Evolutionary conservation across 257 asterid genomes (phyloP).

Genomic region (Solanum lycopersicoides): DNA sequence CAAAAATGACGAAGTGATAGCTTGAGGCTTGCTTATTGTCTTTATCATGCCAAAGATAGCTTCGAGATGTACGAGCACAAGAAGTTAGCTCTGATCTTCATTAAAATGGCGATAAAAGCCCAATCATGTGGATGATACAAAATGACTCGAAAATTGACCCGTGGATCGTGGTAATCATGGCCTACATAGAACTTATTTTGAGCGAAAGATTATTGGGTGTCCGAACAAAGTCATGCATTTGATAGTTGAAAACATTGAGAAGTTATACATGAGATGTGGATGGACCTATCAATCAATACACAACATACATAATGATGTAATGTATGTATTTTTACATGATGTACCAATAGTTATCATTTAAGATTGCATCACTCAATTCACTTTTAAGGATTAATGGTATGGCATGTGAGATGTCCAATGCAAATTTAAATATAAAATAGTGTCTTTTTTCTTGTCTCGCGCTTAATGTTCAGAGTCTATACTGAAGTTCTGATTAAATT

Average conservation of each 20-base stretch:
- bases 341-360: background rate
- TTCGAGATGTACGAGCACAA: background rate
- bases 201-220: background rate
- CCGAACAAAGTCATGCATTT: background rate
- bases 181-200: background rate
- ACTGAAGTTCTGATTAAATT: too few relatives aligned
- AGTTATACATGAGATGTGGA: background rate
- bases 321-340: background rate
- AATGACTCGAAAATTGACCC: background rate
- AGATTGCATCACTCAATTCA: too few relatives aligned
- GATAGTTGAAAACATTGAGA: background rate
- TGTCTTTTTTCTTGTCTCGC: too few relatives aligned
- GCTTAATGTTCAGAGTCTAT: too few relatives aligned
- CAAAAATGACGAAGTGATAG: background rate
- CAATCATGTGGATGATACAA: background rate
- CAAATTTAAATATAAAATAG: background rate
- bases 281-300: too few relatives aligned
- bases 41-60: background rate
- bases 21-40: background rate
- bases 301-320: background rate
- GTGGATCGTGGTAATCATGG: background rate
- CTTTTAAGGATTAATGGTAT: background rate
- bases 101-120: background rate
- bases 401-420: background rate
- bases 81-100: background rate